Evolutionary conservation across 805 yeast genomes (phyloP).

Genomic region (Saccharomyces eubayanus): DNA sequence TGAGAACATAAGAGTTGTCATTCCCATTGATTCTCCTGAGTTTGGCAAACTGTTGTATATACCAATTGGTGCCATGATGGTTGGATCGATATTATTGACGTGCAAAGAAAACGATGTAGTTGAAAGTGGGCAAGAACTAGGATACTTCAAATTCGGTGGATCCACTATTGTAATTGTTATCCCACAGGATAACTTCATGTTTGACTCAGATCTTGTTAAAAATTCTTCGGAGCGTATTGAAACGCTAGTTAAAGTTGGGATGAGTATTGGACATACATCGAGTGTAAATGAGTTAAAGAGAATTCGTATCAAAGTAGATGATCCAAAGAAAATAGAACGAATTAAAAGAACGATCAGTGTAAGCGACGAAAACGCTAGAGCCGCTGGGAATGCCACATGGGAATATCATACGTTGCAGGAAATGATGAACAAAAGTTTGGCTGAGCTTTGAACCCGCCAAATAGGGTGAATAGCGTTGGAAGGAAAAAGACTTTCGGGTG

Average conservation of each 20-base stretch:
- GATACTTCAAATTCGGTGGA: conserved; percentile 95
- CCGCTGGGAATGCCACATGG: conserved; percentile 22
- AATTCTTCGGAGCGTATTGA: conserved; percentile 69
- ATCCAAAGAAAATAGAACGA: conserved; percentile 20
- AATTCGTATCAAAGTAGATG: conserved; percentile 31
- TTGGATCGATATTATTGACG: conserved; percentile 76
- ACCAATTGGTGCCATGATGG: conserved; percentile 98
- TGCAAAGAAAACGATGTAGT: conserved; percentile 52
- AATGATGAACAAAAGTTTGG: conserved; percentile 6
- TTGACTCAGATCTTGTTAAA: conserved; percentile 64
- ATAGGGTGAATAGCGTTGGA: conserved; percentile 2
- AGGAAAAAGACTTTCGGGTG: neutral
- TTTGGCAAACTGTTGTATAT: conserved; percentile 74
- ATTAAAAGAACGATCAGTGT: conserved; percentile 26
- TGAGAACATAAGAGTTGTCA: conserved; percentile 72
- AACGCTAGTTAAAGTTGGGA: conserved; percentile 81
- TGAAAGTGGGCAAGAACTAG: conserved; percentile 71
- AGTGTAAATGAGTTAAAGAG: conserved; percentile 43
- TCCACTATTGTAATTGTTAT: conserved; percentile 71
- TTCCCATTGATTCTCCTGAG: conserved; percentile 66
- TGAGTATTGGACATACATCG: conserved; percentile 76
- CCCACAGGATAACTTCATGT: conserved; percentile 40
- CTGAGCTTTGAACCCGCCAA: neutral
- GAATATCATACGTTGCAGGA: conserved; percentile 19
- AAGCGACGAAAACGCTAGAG: conserved; percentile 15